Conservation (phyloP, 176 grass and related monocot species). For the bread wheat (Triticum aestivum) region IWGSC_CS_RefSeq_v2.1 NC_057798.1:193074067-193074566, state of each 20-base stretch:
- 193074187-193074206: conserved; percentile 5
- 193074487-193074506: too few species aligned
- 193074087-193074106: not conserved
- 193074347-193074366: not conserved
- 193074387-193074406: not conserved
- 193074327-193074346: too few species aligned
- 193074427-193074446: not conserved
- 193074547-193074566: too few species aligned
- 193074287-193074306: too few species aligned
- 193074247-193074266: not conserved
- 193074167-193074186: conserved; percentile 13
- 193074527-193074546: too few species aligned
- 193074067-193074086: not conserved
- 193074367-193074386: not conserved
- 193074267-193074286: too few species aligned
- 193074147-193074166: not conserved
- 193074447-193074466: not conserved
- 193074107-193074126: not conserved
- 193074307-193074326: too few species aligned
- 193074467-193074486: too few species aligned
- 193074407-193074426: not conserved
- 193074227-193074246: not conserved
- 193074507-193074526: too few species aligned
- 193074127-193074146: not conserved
- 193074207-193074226: conserved; percentile 8